Evolutionary conservation across 768 basidiomycete genomes (phyloP).

Genomic region (Paxillus rubicundulus): DNA sequence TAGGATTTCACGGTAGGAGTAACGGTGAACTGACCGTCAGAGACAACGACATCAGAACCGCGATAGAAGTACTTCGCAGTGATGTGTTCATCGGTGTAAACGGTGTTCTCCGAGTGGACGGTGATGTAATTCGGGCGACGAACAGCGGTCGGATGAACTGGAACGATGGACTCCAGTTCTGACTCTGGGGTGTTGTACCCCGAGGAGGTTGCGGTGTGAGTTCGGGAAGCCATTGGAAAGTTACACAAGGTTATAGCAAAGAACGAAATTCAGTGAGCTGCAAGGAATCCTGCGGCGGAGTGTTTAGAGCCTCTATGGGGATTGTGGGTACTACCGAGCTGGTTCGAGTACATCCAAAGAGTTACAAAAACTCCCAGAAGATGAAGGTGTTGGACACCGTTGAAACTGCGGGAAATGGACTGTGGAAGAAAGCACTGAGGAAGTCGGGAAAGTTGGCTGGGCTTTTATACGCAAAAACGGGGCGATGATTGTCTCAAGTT

Average conservation of each 20-base stretch:
- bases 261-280: conserved; percentile 38
- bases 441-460: not conserved
- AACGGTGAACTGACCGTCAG: conserved; percentile 73
- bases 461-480: conserved; percentile 29
- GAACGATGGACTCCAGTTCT: conserved; percentile 63
- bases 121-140: conserved; percentile 74
- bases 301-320: conserved; percentile 85
- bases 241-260: conserved; percentile 28
- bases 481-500: conserved; percentile 8
- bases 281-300: conserved; percentile 67
- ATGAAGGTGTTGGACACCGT: conserved; percentile 15
- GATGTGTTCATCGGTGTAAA: conserved; percentile 81
- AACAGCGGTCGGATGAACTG: conserved; percentile 82
- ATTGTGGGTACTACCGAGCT: conserved; percentile 87
- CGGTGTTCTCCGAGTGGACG: conserved; percentile 78
- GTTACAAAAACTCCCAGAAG: conserved; percentile 35
- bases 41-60: conserved; percentile 64
- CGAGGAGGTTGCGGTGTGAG: conserved; percentile 46
- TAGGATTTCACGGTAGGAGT: conserved; percentile 77
- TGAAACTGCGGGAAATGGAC: not conserved
- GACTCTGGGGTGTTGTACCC: conserved; percentile 73
- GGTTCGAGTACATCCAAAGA: conserved; percentile 93
- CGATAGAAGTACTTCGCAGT: conserved; percentile 81
- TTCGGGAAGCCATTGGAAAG: conserved; percentile 48
- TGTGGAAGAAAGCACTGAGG: not conserved